Evolutionary conservation across 192 early-diverging fungal genomes (phyloP).

Genomic region (Dissophora ornata): DNA sequence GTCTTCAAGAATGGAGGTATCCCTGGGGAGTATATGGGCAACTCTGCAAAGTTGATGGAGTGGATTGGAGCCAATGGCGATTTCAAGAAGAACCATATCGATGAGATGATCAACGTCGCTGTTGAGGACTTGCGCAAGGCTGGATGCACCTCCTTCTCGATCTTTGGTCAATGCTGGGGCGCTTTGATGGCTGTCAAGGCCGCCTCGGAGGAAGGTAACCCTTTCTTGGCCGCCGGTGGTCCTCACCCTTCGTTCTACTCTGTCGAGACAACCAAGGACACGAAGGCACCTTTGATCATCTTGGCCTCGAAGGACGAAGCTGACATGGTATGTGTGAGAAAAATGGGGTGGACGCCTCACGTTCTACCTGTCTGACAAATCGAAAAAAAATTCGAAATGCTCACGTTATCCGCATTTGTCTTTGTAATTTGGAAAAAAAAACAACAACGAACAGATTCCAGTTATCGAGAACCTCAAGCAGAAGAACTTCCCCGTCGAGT

Average conservation of each 20-base stretch:
- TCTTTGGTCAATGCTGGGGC: constrained; percentile 82
- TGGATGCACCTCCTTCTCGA: constrained; percentile 59
- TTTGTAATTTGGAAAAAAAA: neutral
- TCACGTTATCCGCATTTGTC: neutral
- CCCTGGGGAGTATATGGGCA: constrained; percentile 10
- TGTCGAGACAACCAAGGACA: constrained; percentile 58
- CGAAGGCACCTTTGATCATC: constrained; percentile 68
- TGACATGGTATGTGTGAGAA: constrained; percentile 62
- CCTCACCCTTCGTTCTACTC: constrained; percentile 74
- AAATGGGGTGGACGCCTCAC: too few relatives aligned
- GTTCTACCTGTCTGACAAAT: neutral
- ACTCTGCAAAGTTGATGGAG: too few relatives aligned
- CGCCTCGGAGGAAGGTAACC: constrained; percentile 55
- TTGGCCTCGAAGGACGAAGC: constrained; percentile 75
- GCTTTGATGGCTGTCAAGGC: constrained; percentile 65
- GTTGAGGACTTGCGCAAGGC: constrained; percentile 54
- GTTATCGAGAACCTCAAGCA: constrained; percentile 10
- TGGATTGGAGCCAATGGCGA: constrained; percentile 53
- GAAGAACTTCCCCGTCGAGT: constrained; percentile 33
- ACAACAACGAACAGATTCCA: constrained; percentile 10
- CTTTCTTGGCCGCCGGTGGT: constrained; percentile 62
- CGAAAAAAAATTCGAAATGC: neutral
- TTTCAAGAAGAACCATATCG: constrained; percentile 34
- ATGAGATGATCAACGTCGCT: constrained; percentile 23
- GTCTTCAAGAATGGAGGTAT: constrained; percentile 66